Base-by-base conservation (phyloP, 768 basidiomycete genomes). In the Boletus subparvulus region DNA sequence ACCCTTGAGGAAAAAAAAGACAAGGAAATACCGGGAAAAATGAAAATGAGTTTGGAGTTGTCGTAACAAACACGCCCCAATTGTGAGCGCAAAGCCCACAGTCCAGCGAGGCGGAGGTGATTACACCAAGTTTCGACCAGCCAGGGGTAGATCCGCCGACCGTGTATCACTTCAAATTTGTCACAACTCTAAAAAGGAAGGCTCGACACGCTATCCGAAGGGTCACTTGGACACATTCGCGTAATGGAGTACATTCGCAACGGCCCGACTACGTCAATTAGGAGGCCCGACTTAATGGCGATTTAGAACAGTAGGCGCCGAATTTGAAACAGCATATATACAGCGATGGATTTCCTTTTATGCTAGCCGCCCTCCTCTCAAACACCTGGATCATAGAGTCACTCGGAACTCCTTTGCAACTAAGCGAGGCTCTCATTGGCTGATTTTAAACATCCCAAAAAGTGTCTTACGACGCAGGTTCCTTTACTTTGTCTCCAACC, bases 51-150 rank as follows among this genome's bases (percentile, higher is more conserved):
- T 54, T 30, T 9, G 33, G 43, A 11, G 24, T 28, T 65, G 36
- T 59, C 48, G 64, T 68, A 55, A 63, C 58, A 55, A 28, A 40
- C 24, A 35, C 17, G 35, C 6, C 49, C 46, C 51, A 21, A 21
- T 21, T 58, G 43, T 30, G 50, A 50, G 60, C 26, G 33, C 41
- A 33, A 32, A 52, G 32, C 21, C 33, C 44, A 35, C 14, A 40
- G 41, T 42, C 36, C 17, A 46, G 28, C 41, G 21, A 47, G 19
- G 39, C 36, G 47, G 26, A 19, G 26, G 30, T 43, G 43, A 45
- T 43, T 43, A 43, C 48, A 47, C 36, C 60, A 56, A 17, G 39
- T 42, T 47, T 53, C 28, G 11, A 35, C 32, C n/a, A 6, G 37
- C 30, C 30, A 56, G 47, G 48, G 17, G 32, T 28, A 49, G 44